phyloP scores from a whole-genome alignment of 139 green algal genomes.

The Gonium pectorale region DNA sequence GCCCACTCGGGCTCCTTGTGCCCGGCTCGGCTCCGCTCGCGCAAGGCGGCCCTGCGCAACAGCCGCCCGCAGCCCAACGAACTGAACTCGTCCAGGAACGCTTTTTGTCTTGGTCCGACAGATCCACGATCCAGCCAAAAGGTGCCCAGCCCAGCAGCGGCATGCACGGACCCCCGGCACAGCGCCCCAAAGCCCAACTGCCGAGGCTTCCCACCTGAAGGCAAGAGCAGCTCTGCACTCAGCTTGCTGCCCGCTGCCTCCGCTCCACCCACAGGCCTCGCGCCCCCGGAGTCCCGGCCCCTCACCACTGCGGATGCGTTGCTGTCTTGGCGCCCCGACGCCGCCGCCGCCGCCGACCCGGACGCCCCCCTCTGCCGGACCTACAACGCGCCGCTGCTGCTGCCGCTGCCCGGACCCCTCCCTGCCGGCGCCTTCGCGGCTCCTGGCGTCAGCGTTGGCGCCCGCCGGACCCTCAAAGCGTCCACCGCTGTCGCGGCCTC shows the following conservation, averaged over 20 bases:
- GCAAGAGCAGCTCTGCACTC: neutral
- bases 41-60: too few species aligned
- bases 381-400: constrained; percentile 40
- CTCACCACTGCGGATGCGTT: neutral
- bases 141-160: neutral
- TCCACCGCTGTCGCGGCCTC: too few species aligned
- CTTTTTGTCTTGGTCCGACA: neutral
- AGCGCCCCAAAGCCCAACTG: neutral
- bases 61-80: too few species aligned
- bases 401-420: neutral
- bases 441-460: too few species aligned
- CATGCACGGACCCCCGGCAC: neutral
- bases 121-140: neutral
- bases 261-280: too few species aligned
- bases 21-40: too few species aligned
- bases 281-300: constrained; percentile 4
- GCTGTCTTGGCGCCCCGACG: constrained; percentile 14
- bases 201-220: neutral
- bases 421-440: neutral
- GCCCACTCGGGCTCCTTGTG: too few species aligned
- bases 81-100: too few species aligned
- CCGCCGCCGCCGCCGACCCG: neutral
- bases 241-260: neutral
- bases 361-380: constrained; percentile 34
- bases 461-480: too few species aligned